These are phyloP conservation scores for Pseudogymnoascus destructans DNA, from an alignment of 2,329 filamentous ascomycete species.

Conservation along the genomic window DNA sequence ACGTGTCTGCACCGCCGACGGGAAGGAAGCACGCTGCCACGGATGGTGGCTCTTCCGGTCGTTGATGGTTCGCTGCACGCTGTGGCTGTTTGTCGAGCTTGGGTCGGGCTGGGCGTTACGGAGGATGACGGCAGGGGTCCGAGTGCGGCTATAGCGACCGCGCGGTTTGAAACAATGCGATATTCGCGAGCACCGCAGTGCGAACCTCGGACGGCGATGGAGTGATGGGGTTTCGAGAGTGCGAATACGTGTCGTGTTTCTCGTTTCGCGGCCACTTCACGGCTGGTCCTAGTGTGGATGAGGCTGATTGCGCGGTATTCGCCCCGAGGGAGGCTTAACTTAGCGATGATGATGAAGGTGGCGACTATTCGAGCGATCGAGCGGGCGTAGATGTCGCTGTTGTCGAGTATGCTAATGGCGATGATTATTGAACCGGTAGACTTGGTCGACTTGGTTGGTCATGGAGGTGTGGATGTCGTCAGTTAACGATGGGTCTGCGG, in stretches of 20 bases:
- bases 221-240: not conserved
- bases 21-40: constrained; percentile 6
- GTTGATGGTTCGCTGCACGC: not conserved
- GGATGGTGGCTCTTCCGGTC: constrained; percentile 4
- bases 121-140: constrained; percentile 8
- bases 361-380: constrained; percentile 1
- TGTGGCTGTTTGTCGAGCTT: not conserved
- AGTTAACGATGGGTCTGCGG: constrained; percentile 1
- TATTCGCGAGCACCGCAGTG: constrained; percentile 6
- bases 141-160: constrained; percentile 3
- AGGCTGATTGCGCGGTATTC: constrained; percentile 3
- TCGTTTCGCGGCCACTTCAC: not conserved
- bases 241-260: constrained; percentile 1
- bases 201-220: not conserved
- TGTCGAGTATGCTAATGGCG: constrained; percentile 1
- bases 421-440: constrained; percentile 6
- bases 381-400: not conserved
- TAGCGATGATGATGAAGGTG: constrained; percentile 4
- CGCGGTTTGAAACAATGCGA: constrained; percentile 7
- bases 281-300: not conserved
- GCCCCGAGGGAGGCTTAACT: not conserved
- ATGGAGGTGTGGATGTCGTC: constrained; percentile 3
- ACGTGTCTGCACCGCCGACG: constrained; percentile 2
- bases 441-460: constrained; percentile 7
- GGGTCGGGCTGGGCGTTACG: not conserved